Evolutionary conservation across 73 alveolate genomes (phyloP), one percentile per base, ranked within the genome.

Genomic region (Diophrys sp.): DNA sequence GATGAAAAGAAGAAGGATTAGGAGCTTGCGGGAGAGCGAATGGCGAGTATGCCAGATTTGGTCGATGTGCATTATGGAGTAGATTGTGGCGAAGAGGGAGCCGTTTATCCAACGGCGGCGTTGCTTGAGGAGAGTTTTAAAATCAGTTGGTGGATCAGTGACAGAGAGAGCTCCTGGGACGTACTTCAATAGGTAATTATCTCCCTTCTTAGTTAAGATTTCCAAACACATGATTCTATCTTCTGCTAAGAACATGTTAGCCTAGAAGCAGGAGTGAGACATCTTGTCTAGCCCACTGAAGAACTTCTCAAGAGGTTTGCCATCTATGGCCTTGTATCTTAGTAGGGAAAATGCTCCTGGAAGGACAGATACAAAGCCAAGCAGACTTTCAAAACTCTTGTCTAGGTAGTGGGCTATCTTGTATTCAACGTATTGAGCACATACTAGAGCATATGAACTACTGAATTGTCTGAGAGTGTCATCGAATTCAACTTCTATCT

Each of bases 201-300:
- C 71, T 14, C 33, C 14, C 25, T 73, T 55, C 68, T 76, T 33
- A 25, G 74, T 24, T 29, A 84, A 34, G 30, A 89, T 71, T 30
- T 89, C 82, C 0, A 89, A 62, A 67, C 95, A 79, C 85, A 89
- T 80, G 8, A 89, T 79, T 54, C 95, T 53, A 67, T 89, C 95
- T 67, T 89, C 95, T 5, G 95, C 95, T 28, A 88, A 67, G 57
- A 67, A 89, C 85, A 89, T 84, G 68, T 89, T 89, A 14, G 90
- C 78, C 25, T 84, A 79, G 25, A 53, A 30, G 26, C 78, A 70
- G 55, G 56, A 62, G 24, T 79, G 79, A 28, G 71, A 23, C 23
- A 57, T 33, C 33, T 62, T 72, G 24, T 78, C 77, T 34, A 78
- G 26, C 0, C 93, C 89, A 56, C 53, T 79, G 25, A 85, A 72